Evolutionary conservation across 2,329 filamentous ascomycete genomes (phyloP), one percentile per base, ranked within the genome.

Genomic region (Metarhizium brunneum): DNA sequence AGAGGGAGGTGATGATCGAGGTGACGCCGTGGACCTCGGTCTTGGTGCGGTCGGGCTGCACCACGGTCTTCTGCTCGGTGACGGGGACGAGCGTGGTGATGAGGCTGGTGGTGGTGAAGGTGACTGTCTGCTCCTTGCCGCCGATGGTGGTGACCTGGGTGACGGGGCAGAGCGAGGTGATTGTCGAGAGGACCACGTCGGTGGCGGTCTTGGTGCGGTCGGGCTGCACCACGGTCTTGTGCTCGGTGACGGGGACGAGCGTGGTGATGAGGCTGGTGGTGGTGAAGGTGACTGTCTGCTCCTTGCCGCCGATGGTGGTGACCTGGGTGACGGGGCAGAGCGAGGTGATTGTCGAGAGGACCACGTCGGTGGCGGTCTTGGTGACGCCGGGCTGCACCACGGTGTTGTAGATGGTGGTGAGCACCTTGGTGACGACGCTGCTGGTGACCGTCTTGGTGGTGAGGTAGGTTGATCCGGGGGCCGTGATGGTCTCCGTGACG

Each of bases 81-180:
- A 66, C 59, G 29, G 65, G 65, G n/a, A 65, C 59, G 13, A 64
- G 61, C 14, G 65, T 64, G 52, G 65, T 62, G 16, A 68, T 50
- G 18, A 62, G 62, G 32, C 60, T 58, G 32, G 58, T 61, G 5
- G 59, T 63, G 2, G 61, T 66, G 42, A 64, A 60, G 2, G 63
- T 66, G n/a, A 58, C 49, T 7, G 58, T 63, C 6, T 54, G 43
- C 8, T 62, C 57, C 29, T 58, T 59, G 3, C 62, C 60, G 6
- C 52, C 47, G 16, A 62, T 70, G 4, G 67, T 66, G 6, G 69
- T 71, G 3, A 68, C 70, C 4, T 66, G 61, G 5, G 70, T 70
- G 13, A 77, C 61, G 11, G 75, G 74, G 63, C 70, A 75, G 8
- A 76, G 65, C n/a, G 66, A 69, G 10, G 76, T 79, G 50, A 71